Evolutionary conservation across 306 rosid genomes (phyloP).

Genomic region (Corylus americana): DNA sequence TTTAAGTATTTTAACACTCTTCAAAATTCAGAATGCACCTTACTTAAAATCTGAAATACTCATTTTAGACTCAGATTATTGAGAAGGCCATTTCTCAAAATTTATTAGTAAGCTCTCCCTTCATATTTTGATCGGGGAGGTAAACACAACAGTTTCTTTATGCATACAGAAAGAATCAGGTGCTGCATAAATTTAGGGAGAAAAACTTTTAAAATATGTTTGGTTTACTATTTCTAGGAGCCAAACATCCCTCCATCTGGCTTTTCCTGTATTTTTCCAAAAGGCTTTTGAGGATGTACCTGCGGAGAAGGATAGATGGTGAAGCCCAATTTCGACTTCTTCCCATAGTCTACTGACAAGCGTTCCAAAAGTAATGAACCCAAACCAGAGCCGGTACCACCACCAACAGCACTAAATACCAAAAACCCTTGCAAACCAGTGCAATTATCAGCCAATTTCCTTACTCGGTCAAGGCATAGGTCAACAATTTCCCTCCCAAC

Average conservation of each 20-base stretch:
- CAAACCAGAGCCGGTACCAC: conserved; percentile 84
- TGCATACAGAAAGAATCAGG: not conserved
- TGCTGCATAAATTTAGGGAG: not conserved
- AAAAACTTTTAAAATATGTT: not conserved
- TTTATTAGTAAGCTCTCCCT: not conserved
- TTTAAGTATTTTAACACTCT: not conserved
- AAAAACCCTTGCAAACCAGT: conserved; percentile 79
- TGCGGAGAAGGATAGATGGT: conserved; percentile 81
- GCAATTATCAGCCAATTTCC: conserved; percentile 72
- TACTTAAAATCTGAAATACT: not conserved
- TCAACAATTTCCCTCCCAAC: conserved; percentile 74
- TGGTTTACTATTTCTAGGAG: not conserved
- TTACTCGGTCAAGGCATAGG: conserved; percentile 57
- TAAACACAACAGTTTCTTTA: not conserved
- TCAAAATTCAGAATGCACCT: not conserved
- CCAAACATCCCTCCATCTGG: not conserved
- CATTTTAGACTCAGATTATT: not conserved
- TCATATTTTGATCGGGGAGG: conserved; percentile 5
- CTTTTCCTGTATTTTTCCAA: not conserved
- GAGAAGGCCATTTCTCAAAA: conserved; percentile 5
- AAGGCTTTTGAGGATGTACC: conserved; percentile 35
- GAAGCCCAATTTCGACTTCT: conserved; percentile 75
- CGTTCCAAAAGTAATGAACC: conserved; percentile 74
- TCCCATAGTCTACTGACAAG: conserved; percentile 68
- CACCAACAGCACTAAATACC: conserved; percentile 80